Conservation (phyloP, 306 rosid genomes). For the Glycine soja region DNA sequence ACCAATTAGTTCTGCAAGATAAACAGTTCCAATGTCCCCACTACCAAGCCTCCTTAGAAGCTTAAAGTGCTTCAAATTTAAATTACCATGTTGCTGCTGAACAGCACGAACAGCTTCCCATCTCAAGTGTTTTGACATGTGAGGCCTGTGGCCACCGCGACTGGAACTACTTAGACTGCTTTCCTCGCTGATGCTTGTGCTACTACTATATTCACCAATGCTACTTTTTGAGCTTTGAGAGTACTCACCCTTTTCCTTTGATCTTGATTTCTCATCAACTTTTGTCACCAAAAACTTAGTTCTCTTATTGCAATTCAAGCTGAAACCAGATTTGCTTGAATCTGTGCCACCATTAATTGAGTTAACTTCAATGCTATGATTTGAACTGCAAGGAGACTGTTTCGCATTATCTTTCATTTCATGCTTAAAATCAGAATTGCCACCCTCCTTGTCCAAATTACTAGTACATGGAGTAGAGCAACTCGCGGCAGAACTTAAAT, state of each 20-base stretch:
- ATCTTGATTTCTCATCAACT: slow-evolving; percentile 76
- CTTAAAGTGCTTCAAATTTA: slow-evolving; percentile 81
- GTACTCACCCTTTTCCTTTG: slow-evolving; percentile 86
- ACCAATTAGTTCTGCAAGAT: slow-evolving; percentile 87
- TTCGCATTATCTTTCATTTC: slow-evolving; percentile 59
- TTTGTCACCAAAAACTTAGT: slow-evolving; percentile 61
- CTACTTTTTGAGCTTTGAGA: slow-evolving; percentile 98
- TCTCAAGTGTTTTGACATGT: slow-evolving; percentile 94
- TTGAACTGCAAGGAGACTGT: slow-evolving; percentile 61
- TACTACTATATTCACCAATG: slow-evolving; percentile 87
- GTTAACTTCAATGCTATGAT: slow-evolving; percentile 64
- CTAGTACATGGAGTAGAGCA: slow-evolving; percentile 51
- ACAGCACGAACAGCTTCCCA: slow-evolving; percentile 87
- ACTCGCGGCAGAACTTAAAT: slow-evolving; percentile 56
- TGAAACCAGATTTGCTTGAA: slow-evolving; percentile 59
- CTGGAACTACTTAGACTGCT: slow-evolving; percentile 81
- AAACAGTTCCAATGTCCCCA: slow-evolving; percentile 98
- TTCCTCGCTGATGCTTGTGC: slow-evolving; percentile 94
- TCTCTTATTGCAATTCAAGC: slow-evolving; percentile 63
- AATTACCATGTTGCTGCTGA: slow-evolving; percentile 77
- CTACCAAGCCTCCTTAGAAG: slow-evolving; percentile 85
- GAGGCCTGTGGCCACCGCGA: slow-evolving; percentile 90
- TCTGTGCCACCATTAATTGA: slow-evolving; percentile 53
- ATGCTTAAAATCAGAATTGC: slow-evolving; percentile 52
- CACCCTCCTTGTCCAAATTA: slow-evolving; percentile 57